phyloP scores from a whole-genome alignment of 805 yeast genomes.

The Ogataea nakhonphanomensis region DNA sequence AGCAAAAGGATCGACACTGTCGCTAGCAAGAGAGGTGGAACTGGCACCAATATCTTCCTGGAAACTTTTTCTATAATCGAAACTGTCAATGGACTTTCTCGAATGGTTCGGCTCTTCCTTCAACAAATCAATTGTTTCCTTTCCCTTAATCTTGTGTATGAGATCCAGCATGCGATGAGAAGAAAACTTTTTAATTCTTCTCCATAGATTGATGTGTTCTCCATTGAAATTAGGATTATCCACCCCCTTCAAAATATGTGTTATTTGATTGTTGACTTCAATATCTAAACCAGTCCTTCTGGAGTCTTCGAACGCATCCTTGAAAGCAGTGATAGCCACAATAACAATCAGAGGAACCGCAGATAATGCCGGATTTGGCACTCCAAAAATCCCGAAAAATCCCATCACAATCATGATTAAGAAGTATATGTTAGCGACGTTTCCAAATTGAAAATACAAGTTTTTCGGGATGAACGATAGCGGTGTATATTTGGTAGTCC shows the following conservation, averaged over 20 bases:
- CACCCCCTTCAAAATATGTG: conserved; percentile 58
- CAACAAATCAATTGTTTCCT: conserved; percentile 25
- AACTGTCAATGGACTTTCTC: conserved; percentile 33
- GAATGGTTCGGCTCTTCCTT: conserved; percentile 21
- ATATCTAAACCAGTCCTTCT: conserved; percentile 68
- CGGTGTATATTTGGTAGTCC: conserved; percentile 95
- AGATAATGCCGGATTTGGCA: conserved; percentile 69
- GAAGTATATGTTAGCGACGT: conserved; percentile 89
- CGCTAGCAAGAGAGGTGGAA: conserved; percentile 14
- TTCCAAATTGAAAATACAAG: conserved; percentile 71
- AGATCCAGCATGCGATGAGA: conserved; percentile 15
- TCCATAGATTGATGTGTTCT: conserved; percentile 65
- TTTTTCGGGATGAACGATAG: conserved; percentile 85
- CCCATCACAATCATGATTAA: conserved; percentile 76
- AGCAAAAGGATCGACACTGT: conserved; percentile 24
- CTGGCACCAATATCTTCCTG: conserved; percentile 20
- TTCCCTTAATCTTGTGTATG: conserved; percentile 24
- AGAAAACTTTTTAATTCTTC: conserved; percentile 56
- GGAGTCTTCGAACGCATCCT: conserved; percentile 80
- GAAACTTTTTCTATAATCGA: conserved; percentile 31
- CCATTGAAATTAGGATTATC: conserved; percentile 59
- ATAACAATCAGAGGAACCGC: conserved; percentile 80
- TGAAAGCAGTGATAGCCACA: conserved; percentile 68
- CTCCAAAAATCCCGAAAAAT: conserved; percentile 74
- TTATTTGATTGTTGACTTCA: conserved; percentile 71